These are phyloP conservation scores for Mortierella polycephala DNA, from an alignment of 371 early-diverging fungal species.

Conservation along the genomic window DNA sequence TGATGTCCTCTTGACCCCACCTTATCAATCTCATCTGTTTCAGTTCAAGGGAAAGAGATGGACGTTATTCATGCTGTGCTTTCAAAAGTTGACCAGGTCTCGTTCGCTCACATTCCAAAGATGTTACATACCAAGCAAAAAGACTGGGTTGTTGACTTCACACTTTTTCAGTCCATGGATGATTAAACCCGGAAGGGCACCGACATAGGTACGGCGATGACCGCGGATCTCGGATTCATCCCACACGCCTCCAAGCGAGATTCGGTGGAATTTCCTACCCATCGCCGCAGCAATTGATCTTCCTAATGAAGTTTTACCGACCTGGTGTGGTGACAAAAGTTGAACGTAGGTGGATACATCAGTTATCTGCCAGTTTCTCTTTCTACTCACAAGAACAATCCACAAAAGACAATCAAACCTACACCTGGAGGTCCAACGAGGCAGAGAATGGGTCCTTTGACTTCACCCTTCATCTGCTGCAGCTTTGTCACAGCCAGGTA, in stretches of 20 bases:
- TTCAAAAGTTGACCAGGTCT: neutral
- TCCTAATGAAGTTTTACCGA: constrained; percentile 90
- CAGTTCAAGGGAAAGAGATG: neutral
- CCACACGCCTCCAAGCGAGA: constrained; percentile 88
- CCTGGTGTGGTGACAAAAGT: constrained; percentile 12
- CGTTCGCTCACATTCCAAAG: neutral
- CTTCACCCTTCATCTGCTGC: constrained; percentile 68
- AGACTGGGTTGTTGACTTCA: constrained; percentile 84
- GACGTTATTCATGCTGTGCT: neutral
- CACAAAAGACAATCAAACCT: constrained; percentile 5
- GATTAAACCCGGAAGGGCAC: constrained; percentile 87
- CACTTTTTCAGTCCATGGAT: constrained; percentile 80
- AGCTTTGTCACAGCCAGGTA: constrained; percentile 85
- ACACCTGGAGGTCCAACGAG: constrained; percentile 76
- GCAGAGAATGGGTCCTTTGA: constrained; percentile 88
- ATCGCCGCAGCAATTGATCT: constrained; percentile 85
- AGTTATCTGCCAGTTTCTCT: neutral
- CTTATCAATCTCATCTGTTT: constrained; percentile 87
- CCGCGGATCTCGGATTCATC: constrained; percentile 93
- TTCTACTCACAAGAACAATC: neutral
- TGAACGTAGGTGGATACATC: too few relatives aligned
- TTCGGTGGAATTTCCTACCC: constrained; percentile 83
- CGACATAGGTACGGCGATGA: constrained; percentile 91
- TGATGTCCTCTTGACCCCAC: constrained; percentile 71
- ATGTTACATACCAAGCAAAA: constrained; percentile 66